phyloP scores from a whole-genome alignment of 441 rosid species.

The Euphorbia schlechtendalii region DNA sequence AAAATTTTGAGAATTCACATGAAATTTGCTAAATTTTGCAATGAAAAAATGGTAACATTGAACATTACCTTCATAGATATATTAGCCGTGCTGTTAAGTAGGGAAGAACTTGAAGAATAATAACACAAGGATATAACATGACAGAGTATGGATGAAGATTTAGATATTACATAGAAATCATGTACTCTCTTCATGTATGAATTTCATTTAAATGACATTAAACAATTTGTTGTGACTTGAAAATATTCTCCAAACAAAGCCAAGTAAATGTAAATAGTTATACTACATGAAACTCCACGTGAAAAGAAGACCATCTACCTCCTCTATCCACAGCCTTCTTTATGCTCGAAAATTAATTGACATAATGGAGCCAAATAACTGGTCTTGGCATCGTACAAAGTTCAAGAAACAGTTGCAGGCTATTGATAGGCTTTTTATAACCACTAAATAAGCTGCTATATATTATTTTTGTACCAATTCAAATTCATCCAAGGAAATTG shows the following conservation, averaged over 20 bases:
- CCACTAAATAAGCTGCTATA: background rate
- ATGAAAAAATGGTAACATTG: background rate
- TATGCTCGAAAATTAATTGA: background rate
- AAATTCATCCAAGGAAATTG: background rate
- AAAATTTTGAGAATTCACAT: background rate
- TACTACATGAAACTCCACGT: background rate
- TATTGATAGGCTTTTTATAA: background rate
- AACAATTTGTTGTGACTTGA: background rate
- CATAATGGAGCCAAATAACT: background rate
- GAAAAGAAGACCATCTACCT: too few species aligned
- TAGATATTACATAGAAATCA: background rate
- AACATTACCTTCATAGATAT: conserved; percentile 5
- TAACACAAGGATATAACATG: background rate
- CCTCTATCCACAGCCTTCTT: background rate
- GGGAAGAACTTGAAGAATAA: background rate
- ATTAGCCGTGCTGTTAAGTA: background rate
- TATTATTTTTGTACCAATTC: background rate
- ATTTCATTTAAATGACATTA: background rate
- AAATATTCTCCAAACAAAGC: background rate
- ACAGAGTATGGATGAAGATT: background rate
- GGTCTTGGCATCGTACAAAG: conserved; percentile 8
- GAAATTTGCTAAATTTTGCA: conserved; percentile 5
- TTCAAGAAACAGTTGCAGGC: conserved; percentile 7
- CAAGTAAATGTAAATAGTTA: too few species aligned
- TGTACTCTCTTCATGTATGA: background rate